Evolutionary conservation across 495 filamentous ascomycete genomes (phyloP), one percentile per base, ranked within the genome.

Genomic region (Neurospora tetrasperma): DNA sequence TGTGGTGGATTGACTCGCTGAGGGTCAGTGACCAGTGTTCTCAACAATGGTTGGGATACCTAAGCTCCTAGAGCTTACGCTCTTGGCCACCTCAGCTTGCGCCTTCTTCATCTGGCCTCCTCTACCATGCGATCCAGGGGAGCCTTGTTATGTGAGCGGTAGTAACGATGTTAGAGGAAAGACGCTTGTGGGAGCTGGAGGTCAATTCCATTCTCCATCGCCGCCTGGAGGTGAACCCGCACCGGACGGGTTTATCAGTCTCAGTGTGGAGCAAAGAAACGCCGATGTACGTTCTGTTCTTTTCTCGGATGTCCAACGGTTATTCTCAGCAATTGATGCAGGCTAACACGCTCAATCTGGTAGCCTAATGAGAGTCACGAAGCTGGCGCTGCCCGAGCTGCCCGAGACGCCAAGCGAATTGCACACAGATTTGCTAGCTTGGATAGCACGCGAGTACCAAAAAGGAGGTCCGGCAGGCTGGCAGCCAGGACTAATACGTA

Each of bases 401-500:
- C 77, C 14, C 59, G 71, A 42, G 62, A 73, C 8, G 75, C 73
- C 10, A 59, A 42, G 38, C 74, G 76, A 70, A 54, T 80, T 0
- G 69, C 78, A 12, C 70, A 71, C 16, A 81, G 79, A 44, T 78
- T 76, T 38, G 76, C 75, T 11, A 40, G 35, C 42, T n/a, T 27
- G 27, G 42, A 70, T 39, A 59, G 66, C 2, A 48, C 73, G 12
- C 42, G 73, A 14, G 66, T 46, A 31, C 71, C 76, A 27, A 11
- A 6, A 12, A 20, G 18, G n/a, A 23, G 70, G 71, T 66, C 75
- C 18, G 35, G 35, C 35, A 54, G 71, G 23, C 71, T 84, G 66
- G 69, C 59, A 3, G 79, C 78, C 54, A 79, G 83, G 77, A 77
- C 74, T 70, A 88, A 89, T 75, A 77, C 78, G 1, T 94, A 90